A percentile compares a stretch with the other conserved stretches of the same genome.
Evolutionary conservation across 306 rosid species (phyloP).

Genomic region (Quercus berberidifolia): DNA sequence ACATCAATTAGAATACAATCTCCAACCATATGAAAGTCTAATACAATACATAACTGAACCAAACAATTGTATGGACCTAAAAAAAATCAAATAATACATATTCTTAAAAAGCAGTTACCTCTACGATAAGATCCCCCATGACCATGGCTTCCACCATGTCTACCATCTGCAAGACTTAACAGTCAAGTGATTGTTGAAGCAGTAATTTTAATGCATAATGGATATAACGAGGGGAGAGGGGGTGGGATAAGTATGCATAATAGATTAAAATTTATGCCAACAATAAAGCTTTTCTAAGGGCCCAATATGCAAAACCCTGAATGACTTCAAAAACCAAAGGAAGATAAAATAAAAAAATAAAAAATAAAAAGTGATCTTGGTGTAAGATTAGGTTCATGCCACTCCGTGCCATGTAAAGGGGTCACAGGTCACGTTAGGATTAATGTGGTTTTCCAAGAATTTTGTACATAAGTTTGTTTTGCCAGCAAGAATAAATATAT

Average conservation of each 20-base stretch:
- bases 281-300: background rate
- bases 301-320: background rate
- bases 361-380: background rate
- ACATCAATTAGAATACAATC: background rate
- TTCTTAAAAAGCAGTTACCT: conserved; percentile 49
- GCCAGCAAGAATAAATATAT: background rate
- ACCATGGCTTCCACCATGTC: conserved; percentile 74
- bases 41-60: background rate
- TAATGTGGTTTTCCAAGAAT: background rate
- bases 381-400: background rate
- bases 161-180: conserved; percentile 60
- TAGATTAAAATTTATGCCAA: background rate
- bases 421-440: background rate
- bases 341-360: background rate
- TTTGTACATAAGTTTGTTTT: background rate
- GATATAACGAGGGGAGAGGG: background rate
- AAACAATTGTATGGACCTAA: background rate
- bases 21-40: background rate
- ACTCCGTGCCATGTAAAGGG: background rate
- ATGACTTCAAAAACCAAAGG: background rate
- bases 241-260: background rate
- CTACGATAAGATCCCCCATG: conserved; percentile 69
- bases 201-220: background rate
- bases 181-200: background rate
- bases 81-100: conserved; percentile 3